phyloP scores from a whole-genome alignment of 371 early-diverging fungal genomes.

The Mortierella sp. region DNA sequence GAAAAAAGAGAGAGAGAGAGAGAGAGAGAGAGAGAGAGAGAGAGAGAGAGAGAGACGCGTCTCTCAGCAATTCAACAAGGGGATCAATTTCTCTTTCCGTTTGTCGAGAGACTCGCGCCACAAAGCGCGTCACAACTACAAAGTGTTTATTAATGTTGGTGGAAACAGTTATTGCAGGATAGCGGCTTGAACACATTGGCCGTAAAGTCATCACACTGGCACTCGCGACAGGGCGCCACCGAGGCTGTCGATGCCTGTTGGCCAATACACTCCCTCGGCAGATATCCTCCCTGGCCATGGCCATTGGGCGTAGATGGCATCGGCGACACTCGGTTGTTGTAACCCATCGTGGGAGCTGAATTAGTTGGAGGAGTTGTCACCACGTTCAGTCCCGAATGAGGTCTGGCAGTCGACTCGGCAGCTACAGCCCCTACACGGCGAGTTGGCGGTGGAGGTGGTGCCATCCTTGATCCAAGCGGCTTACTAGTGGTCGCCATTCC shows the following conservation, averaged over 20 bases:
- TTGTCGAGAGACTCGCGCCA: neutral
- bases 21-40: neutral
- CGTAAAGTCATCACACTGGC: conserved; percentile 35
- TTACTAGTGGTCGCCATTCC: conserved; percentile 8
- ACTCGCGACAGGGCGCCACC: conserved; percentile 26
- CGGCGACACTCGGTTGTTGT: neutral
- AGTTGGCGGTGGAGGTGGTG: conserved; percentile 31
- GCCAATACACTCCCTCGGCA: conserved; percentile 24
- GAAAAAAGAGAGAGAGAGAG: neutral
- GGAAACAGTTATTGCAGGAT: conserved; percentile 48
- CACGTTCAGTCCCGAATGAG: neutral
- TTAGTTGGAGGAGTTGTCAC: neutral
- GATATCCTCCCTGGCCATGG: conserved; percentile 15
- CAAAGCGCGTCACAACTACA: neutral
- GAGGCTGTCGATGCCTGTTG: neutral
- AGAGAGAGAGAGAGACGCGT: conserved; percentile 8
- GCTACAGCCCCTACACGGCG: conserved; percentile 15
- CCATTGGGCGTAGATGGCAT: neutral
- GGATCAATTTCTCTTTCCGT: neutral
- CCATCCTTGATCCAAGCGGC: conserved; percentile 22
- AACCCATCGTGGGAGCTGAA: neutral
- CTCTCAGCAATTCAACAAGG: too few species aligned
- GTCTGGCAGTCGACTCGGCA: neutral
- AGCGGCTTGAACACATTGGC: conserved; percentile 43
- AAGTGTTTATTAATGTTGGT: conserved; percentile 21